Base-by-base conservation (phyloP, 176 grass and related monocot genomes). In the Puccinellia tenuiflora region DNA sequence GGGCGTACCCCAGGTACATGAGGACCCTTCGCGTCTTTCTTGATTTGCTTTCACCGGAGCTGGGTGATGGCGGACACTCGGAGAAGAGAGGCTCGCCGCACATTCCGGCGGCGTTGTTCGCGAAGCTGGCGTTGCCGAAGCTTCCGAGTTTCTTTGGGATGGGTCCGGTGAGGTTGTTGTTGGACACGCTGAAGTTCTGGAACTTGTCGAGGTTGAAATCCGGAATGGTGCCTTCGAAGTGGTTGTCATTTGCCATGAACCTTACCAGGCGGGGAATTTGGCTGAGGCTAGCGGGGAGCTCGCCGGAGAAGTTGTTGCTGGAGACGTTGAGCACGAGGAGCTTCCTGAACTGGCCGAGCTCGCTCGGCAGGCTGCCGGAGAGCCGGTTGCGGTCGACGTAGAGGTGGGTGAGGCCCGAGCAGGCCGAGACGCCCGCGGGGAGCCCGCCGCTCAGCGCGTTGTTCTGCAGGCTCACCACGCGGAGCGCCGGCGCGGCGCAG, bases 281-380 rank as follows among this genome's bases (percentile, higher is more conserved):
- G 10, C 51, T 0, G 26, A 93, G 70, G 2, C 24, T 63, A 3
- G 0, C 9, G 15, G 88, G 88, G 42, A 94, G 8, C 70, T 88
- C 63, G 15, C 92, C 88, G 46, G 92, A 88, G 76, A 94, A 86
- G 76, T 45, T 30, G 80, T 94, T 94, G 5, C 61, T 30, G 45
- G 83, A 74, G 3, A 94, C 42, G 8, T 86, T 11, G 16, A 94
- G 31, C 45, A 75, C 64, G 4, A 5, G 15, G 46, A 89, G 90
- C 6, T 28, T 50, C 2, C 15, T 16, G 1, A 89, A 7, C 18
- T 20, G 37, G 13, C 17, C 45, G 30, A 92, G 77, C 5, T 80
- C 77, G 3, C 37, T 14, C 31, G 92, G 92, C 11, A 94, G 75
- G 54, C 2, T 9, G 9, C 92, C 92, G 9, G 79, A 64, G 79